Conservation (phyloP, 495 filamentous ascomycete species). For the Penicillium samsonianum region DNA sequence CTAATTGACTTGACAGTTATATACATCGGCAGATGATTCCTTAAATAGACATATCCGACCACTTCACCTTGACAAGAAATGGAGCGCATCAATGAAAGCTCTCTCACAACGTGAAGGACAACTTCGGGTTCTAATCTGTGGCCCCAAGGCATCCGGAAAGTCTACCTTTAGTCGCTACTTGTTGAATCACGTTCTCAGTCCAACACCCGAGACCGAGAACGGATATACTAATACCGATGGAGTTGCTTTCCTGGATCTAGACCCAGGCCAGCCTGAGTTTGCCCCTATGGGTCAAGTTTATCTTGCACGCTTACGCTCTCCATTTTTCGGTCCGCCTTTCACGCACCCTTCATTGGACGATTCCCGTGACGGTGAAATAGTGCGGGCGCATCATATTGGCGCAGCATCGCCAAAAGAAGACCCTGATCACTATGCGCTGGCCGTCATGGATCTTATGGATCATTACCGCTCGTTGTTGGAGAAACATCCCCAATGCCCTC, state of each 20-base stretch:
- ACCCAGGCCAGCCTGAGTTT: slow-evolving; percentile 84
- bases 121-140: slow-evolving; percentile 63
- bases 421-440: slow-evolving; percentile 67
- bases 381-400: slow-evolving; percentile 74
- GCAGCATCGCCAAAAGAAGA: slow-evolving; percentile 68
- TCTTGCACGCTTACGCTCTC: slow-evolving; percentile 61
- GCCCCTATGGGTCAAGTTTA: slow-evolving; percentile 75
- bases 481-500: slow-evolving; percentile 50
- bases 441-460: slow-evolving; percentile 66
- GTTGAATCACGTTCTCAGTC: slow-evolving; percentile 70
- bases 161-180: slow-evolving; percentile 82
- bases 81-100: slow-evolving; percentile 52
- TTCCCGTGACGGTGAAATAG: slow-evolving; percentile 38
- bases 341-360: slow-evolving; percentile 58
- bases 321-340: slow-evolving; percentile 74
- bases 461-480: slow-evolving; percentile 56
- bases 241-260: slow-evolving; percentile 74
- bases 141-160: slow-evolving; percentile 83
- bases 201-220: slow-evolving; percentile 37
- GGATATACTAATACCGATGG: slow-evolving; percentile 39
- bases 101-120: slow-evolving; percentile 38
- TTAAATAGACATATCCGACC: slow-evolving; percentile 57
- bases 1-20: slow-evolving; percentile 36
- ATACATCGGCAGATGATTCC: slow-evolving; percentile 49
- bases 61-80: slow-evolving; percentile 64